phyloP scores from a whole-genome alignment of 331 rosid genomes.

The Pyrus hybrid region DNA sequence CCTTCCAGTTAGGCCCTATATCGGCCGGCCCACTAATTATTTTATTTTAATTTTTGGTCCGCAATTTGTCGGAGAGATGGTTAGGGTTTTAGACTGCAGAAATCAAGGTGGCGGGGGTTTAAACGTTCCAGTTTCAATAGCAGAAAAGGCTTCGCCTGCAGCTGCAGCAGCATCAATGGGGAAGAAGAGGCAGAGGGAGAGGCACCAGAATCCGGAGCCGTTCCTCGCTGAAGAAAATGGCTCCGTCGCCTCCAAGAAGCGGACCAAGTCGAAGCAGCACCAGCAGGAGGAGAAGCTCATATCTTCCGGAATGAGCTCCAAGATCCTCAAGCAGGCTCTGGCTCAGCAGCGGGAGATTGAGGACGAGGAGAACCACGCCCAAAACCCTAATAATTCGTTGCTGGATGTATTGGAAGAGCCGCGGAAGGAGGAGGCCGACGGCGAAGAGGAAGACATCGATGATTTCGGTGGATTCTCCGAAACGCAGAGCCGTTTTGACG shows the following conservation, averaged over 20 bases:
- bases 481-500: slow-evolving; percentile 33
- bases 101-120: neutral
- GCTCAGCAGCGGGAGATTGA: slow-evolving; percentile 43
- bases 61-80: neutral
- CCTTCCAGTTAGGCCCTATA: neutral
- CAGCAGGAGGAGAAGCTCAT: slow-evolving; percentile 52
- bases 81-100: neutral
- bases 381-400: slow-evolving; percentile 24
- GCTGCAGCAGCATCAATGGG: slow-evolving; percentile 30
- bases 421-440: neutral
- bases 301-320: slow-evolving; percentile 55
- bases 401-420: slow-evolving; percentile 18
- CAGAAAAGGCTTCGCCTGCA: neutral
- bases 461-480: slow-evolving; percentile 48
- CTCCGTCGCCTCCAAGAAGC: slow-evolving; percentile 34
- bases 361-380: slow-evolving; percentile 21
- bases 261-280: slow-evolving; percentile 45
- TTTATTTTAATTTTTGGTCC: neutral
- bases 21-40: neutral
- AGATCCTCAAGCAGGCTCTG: slow-evolving; percentile 57
- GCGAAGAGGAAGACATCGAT: slow-evolving; percentile 45
- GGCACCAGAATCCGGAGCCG: slow-evolving; percentile 68
- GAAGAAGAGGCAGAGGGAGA: slow-evolving; percentile 62
- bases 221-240: slow-evolving; percentile 43
- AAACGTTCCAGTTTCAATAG: neutral